These are phyloP conservation scores for Yarrowia galli DNA, from an alignment of 1,139 yeast species.

Conservation along the genomic window DNA sequence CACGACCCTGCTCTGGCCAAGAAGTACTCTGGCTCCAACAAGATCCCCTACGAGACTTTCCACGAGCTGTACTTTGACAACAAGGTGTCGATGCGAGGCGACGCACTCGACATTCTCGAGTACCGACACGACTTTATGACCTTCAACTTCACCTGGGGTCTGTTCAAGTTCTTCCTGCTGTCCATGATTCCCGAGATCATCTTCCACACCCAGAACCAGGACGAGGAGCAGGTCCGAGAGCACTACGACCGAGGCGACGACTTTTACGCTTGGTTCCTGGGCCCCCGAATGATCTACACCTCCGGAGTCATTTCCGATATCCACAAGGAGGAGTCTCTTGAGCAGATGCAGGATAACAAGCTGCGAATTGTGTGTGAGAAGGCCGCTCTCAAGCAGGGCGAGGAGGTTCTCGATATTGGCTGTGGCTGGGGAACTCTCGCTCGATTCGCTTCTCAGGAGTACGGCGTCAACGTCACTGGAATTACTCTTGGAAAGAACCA, in stretches of 20 bases:
- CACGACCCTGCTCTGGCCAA: constrained; percentile 75
- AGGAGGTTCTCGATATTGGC: constrained; percentile 80
- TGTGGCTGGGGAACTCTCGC: constrained; percentile 98
- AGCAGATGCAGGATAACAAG: constrained; percentile 90
- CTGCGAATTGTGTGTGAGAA: constrained; percentile 87
- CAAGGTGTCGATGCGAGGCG: constrained; percentile 88
- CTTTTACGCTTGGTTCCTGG: constrained; percentile 91
- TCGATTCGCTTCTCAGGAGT: constrained; percentile 79
- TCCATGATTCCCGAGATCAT: constrained; percentile 95
- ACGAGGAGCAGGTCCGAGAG: constrained; percentile 95
- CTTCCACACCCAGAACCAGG: constrained; percentile 90
- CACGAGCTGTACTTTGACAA: constrained; percentile 85
- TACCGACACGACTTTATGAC: constrained; percentile 91
- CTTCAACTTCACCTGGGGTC: constrained; percentile 77
- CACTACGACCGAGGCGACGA: constrained; percentile 98
- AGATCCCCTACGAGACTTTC: constrained; percentile 93
- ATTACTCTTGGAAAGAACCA: constrained; percentile 89
- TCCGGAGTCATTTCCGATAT: constrained; percentile 84
- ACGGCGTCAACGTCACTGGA: constrained; percentile 89
- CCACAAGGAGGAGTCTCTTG: constrained; percentile 75
- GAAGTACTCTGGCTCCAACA: constrained; percentile 73
- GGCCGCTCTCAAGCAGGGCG: constrained; percentile 75
- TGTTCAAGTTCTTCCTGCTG: constrained; percentile 80
- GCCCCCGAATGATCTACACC: constrained; percentile 94
- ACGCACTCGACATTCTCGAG: constrained; percentile 82